Conservation (phyloP, 176 grass and related monocot genomes). For the Zoysia japonica region DNA sequence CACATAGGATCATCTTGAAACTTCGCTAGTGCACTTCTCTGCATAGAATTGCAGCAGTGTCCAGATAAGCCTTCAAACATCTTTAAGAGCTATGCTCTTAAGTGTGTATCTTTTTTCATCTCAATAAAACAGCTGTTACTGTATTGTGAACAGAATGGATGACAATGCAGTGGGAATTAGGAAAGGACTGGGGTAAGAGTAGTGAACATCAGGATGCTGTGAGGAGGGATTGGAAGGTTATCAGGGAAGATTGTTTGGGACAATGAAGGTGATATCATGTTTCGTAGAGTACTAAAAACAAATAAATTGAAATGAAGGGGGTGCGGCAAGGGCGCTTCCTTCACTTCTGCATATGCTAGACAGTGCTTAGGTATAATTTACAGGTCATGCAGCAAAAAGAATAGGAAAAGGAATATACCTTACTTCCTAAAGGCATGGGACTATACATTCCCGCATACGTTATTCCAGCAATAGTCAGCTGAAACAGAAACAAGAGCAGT, state of each 20-base stretch:
- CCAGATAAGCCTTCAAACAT: constrained; percentile 22
- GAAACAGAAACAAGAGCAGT: constrained; percentile 41
- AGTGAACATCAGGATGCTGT: not conserved
- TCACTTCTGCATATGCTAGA: constrained; percentile 4
- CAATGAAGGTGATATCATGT: not conserved
- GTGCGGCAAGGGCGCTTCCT: not conserved
- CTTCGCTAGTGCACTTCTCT: constrained; percentile 75
- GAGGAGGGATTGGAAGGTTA: not conserved
- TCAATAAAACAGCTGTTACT: not conserved
- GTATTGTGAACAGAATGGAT: not conserved
- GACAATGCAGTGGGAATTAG: not conserved
- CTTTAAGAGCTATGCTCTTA: not conserved
- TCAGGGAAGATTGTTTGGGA: not conserved
- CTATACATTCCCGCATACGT: constrained; percentile 91
- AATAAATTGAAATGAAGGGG: not conserved
- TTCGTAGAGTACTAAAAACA: too few relatives aligned
- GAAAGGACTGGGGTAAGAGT: not conserved
- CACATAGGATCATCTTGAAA: constrained; percentile 87
- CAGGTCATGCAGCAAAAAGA: not conserved
- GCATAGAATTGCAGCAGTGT: constrained; percentile 42
- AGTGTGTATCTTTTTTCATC: constrained; percentile 2
- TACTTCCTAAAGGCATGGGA: constrained; percentile 80
- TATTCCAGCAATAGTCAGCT: constrained; percentile 82
- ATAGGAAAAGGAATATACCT: constrained; percentile 52
- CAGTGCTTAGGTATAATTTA: not conserved